Conservation (phyloP, 2,329 filamentous ascomycete species). For the Colletotrichum graminicola region DNA sequence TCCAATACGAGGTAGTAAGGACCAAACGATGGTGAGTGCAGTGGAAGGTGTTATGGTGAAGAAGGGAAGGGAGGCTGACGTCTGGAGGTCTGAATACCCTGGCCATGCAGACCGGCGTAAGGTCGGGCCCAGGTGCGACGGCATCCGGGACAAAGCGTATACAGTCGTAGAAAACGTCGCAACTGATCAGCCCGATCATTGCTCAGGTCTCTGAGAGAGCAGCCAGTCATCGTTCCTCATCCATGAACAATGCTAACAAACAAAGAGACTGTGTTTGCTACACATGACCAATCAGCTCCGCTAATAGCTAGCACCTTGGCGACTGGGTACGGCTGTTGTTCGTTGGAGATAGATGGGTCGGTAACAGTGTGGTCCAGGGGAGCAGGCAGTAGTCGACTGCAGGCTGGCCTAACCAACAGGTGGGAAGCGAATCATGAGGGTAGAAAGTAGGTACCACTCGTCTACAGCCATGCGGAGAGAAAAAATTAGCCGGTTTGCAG, state of each 20-base stretch:
- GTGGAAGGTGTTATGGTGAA: background rate
- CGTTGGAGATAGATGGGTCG: background rate
- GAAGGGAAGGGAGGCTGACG: background rate
- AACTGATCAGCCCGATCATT: background rate
- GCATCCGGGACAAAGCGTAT: background rate
- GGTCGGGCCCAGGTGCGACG: slow-evolving; percentile 8
- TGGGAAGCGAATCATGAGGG: background rate
- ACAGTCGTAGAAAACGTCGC: background rate
- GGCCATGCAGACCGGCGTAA: background rate
- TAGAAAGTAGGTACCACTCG: no score
- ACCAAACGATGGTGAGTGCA: background rate
- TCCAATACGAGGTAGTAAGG: background rate
- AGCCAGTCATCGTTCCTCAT: background rate
- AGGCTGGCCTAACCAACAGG: background rate
- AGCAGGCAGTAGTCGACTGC: slow-evolving; percentile 1
- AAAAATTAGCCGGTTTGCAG: no score
- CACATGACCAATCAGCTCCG: background rate
- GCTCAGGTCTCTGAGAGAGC: background rate
- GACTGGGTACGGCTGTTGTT: background rate
- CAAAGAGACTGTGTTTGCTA: background rate
- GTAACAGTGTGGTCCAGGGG: background rate
- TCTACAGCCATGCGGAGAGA: no score
- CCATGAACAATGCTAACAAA: background rate
- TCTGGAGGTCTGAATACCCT: background rate
- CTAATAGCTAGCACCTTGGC: background rate